Percentiles rank a stretch among this genome's conserved stretches.
phyloP scores from a whole-genome alignment of 768 basidiomycete genomes.

The Pholiota molesta region DNA sequence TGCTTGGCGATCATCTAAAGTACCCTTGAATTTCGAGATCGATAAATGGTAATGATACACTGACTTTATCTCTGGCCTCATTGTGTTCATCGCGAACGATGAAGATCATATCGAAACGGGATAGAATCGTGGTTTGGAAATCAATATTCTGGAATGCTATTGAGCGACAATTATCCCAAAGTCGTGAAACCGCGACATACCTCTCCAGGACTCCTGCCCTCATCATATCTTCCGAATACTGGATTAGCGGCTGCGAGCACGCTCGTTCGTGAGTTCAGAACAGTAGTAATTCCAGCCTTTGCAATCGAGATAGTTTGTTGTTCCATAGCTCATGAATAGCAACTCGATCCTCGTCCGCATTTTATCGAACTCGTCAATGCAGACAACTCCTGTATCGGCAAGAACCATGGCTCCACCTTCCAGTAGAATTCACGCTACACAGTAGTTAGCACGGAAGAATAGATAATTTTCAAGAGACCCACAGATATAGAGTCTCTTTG shows the following conservation, averaged over 20 bases:
- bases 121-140: constrained; percentile 97
- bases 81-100: constrained; percentile 99
- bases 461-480: constrained; percentile 28
- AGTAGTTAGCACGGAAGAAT: constrained; percentile 8
- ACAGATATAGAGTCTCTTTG: constrained; percentile 93
- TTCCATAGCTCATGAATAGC: constrained; percentile 99
- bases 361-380: constrained; percentile 99
- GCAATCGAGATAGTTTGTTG: constrained; percentile 99
- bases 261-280: constrained; percentile 93
- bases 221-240: constrained; percentile 96
- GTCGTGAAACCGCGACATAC: constrained; percentile 36
- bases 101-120: constrained; percentile 99
- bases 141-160: constrained; percentile 74
- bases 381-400: constrained; percentile 97
- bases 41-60: constrained; percentile 22
- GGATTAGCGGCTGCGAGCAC: constrained; percentile 98
- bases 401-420: constrained; percentile 99
- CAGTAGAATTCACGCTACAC: constrained; percentile 93
- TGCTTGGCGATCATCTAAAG: constrained; percentile 90
- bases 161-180: constrained; percentile 7
- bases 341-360: constrained; percentile 99
- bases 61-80: constrained; percentile 85
- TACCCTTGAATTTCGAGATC: neutral
- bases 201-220: constrained; percentile 94
- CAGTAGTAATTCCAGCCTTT: constrained; percentile 98